Evolutionary conservation across 228 moss, liverwort and hornwort species (phyloP), one percentile per base, ranked within the genome.

Genomic region (Sphagnum magellanicum): DNA sequence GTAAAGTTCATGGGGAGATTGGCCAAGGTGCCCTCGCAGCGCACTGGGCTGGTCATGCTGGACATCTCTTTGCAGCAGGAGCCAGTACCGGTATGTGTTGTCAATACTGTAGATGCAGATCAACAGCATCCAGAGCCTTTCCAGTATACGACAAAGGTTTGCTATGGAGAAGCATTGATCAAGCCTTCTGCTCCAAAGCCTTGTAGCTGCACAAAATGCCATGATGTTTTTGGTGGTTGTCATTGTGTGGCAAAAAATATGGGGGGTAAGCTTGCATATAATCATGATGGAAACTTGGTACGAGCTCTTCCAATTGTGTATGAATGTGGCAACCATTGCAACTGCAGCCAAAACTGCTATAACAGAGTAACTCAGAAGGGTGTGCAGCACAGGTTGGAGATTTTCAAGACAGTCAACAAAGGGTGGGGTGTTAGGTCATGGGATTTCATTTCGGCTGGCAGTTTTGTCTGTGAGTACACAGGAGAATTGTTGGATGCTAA

Each of bases 361-460:
- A 98, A 86, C 68, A 77, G 89, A n/a, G 91, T 92, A 49, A 81
- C 82, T 61, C 98, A 98, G 61, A 86, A 78, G 48, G 98, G 98
- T 2, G 13, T 93, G 5, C 79, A 87, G 5, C 82, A 85, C 70
- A 74, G 87, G 9, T 67, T 98, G 0, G 93, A 98, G 77, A 77
- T 98, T 9, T 98, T 98, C 71, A 94, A 90, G 74, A 91, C 98
- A 0, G 53, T 78, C 53, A 73, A 74, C 53, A 93, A 82, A 66
- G 98, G 98, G 6, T 98, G 98, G 98, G 98, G 94, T 4, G 90
- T 98, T 4, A 72, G 98, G 59, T 90, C 90, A 14, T 87, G 85
- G 72, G 79, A 82, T 68, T 89, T 90, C 58, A 98, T 98, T 14
- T 88, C 92, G 5, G 77, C 84, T 1, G 98, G 98, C 1, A 87